Conservation (phyloP, 495 filamentous ascomycete genomes). For the Glarea lozoyensis region DNA sequence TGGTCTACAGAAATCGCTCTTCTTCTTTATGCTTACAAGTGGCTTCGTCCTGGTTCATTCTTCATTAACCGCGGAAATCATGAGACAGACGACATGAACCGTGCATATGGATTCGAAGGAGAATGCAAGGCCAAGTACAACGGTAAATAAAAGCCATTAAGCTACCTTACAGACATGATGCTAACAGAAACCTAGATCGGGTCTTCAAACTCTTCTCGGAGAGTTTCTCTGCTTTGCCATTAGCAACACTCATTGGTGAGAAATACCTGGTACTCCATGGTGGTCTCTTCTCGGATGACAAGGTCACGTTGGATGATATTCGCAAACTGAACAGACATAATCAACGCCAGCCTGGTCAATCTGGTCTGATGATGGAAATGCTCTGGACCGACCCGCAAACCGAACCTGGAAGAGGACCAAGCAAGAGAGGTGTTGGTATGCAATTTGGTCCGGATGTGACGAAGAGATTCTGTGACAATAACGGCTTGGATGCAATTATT, state of each 20-base stretch:
- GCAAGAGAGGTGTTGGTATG: slow-evolving; percentile 92
- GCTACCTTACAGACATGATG: background rate
- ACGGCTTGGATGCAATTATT: slow-evolving; percentile 90
- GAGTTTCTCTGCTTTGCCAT: slow-evolving; percentile 87
- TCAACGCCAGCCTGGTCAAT: slow-evolving; percentile 92
- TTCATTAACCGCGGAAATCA: slow-evolving; percentile 99
- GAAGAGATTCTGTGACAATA: slow-evolving; percentile 92
- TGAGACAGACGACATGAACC: slow-evolving; percentile 99
- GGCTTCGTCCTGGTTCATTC: slow-evolving; percentile 76
- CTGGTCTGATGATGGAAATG: slow-evolving; percentile 99
- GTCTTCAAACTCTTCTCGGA: slow-evolving; percentile 98
- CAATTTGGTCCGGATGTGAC: slow-evolving; percentile 97
- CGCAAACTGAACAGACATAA: slow-evolving; percentile 83
- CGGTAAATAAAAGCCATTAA: slow-evolving; percentile 24
- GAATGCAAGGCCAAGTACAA: slow-evolving; percentile 98
- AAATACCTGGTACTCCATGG: slow-evolving; percentile 94
- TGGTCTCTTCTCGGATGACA: slow-evolving; percentile 96
- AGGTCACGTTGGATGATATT: slow-evolving; percentile 84
- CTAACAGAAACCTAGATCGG: slow-evolving; percentile 36
- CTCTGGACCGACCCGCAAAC: slow-evolving; percentile 96
- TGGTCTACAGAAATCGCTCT: slow-evolving; percentile 97
- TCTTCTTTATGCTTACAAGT: slow-evolving; percentile 93
- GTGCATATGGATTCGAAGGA: slow-evolving; percentile 96
- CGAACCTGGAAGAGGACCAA: slow-evolving; percentile 77
- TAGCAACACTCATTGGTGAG: slow-evolving; percentile 84